These are phyloP conservation scores for Mycena albidolilacea DNA, from an alignment of 768 basidiomycete genomes.

Conservation along the genomic window DNA sequence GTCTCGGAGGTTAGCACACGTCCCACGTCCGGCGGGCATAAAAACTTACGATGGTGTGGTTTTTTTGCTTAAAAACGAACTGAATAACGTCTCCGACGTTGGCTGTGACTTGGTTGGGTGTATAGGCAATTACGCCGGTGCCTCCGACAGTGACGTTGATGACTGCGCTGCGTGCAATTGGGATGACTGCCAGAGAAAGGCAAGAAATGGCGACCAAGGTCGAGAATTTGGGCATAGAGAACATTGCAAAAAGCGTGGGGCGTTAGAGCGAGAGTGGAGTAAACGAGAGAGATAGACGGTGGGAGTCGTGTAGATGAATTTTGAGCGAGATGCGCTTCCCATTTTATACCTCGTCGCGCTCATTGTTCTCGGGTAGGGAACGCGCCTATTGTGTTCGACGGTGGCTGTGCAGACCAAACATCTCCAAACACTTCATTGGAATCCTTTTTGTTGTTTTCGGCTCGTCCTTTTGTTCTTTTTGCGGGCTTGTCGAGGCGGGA, in stretches of 20 bases:
- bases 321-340: not conserved
- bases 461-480: not conserved
- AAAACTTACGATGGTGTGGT: conserved; percentile 72
- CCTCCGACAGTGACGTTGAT: conserved; percentile 67
- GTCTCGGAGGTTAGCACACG: no score
- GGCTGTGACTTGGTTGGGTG: conserved; percentile 47
- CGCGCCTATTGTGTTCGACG: not conserved
- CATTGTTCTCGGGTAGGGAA: not conserved
- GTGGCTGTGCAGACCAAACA: conserved; percentile 1
- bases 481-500: not conserved
- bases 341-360: conserved; percentile 12
- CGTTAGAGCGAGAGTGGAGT: conserved; percentile 28
- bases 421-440: no score
- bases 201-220: conserved; percentile 40
- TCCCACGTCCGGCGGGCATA: no score
- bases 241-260: conserved; percentile 33
- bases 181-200: conserved; percentile 50
- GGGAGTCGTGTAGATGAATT: conserved; percentile 2
- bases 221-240: conserved; percentile 42
- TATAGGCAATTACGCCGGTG: conserved; percentile 55
- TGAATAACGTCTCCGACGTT: conserved; percentile 46
- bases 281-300: not conserved
- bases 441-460: not conserved
- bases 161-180: conserved; percentile 51
- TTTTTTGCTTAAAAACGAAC: conserved; percentile 71